A percentile compares a stretch with the other conserved stretches of the same genome.
phyloP scores from a whole-genome alignment of 768 basidiomycete genomes.

The Plicaturopsis crispa region DNA sequence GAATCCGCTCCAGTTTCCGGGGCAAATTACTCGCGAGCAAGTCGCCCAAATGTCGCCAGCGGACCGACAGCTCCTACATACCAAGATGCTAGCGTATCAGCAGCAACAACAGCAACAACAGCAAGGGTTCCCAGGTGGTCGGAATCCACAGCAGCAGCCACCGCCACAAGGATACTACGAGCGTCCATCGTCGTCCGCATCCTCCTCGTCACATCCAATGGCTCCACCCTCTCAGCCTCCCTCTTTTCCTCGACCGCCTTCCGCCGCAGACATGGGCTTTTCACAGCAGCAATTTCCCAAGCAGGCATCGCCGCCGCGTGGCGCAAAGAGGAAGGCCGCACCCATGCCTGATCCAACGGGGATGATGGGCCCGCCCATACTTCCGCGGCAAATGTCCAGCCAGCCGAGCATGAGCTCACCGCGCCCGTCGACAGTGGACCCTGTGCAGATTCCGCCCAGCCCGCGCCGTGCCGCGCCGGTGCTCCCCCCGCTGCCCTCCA shows the following conservation, averaged over 20 bases:
- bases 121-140: conserved; percentile 11
- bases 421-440: conserved; percentile 11
- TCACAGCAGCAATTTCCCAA: background rate
- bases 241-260: background rate
- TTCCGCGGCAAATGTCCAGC: background rate
- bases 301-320: background rate
- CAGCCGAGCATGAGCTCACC: background rate
- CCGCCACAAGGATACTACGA: background rate
- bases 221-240: background rate
- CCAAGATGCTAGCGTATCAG: no score
- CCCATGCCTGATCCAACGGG: background rate
- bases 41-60: conserved; percentile 5
- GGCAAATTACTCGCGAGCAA: conserved; percentile 9
- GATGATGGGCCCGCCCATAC: background rate
- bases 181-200: background rate
- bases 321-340: background rate
- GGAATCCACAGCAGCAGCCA: conserved; percentile 12
- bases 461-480: conserved; percentile 17
- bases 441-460: conserved; percentile 10
- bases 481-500: conserved; percentile 36
- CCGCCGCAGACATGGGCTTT: background rate
- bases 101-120: conserved; percentile 15
- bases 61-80: no score
- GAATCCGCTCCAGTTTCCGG: no score
- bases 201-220: background rate